phyloP scores from a whole-genome alignment of 257 asterid genomes.

The Dorcoceras hygrometricum region DNA sequence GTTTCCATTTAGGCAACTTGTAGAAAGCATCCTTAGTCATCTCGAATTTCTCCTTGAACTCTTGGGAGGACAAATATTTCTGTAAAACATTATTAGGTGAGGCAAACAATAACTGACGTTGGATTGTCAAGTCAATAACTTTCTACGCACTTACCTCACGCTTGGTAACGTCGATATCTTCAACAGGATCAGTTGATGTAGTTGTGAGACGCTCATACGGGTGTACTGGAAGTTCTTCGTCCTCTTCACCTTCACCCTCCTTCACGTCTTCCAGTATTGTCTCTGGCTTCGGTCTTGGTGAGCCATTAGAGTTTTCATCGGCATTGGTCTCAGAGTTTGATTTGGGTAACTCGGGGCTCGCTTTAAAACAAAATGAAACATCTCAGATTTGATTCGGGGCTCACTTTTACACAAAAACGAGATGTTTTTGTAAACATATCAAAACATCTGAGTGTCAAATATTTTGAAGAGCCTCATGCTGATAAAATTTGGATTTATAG shows the following conservation, averaged over 20 bases:
- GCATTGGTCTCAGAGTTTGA: constrained; percentile 41
- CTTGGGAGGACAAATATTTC: constrained; percentile 63
- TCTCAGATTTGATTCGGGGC: no score
- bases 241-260: constrained; percentile 66
- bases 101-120: constrained; percentile 5
- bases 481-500: neutral
- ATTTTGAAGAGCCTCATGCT: neutral
- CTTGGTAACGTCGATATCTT: constrained; percentile 65
- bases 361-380: constrained; percentile 30
- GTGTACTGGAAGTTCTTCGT: constrained; percentile 41
- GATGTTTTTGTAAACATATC: no score
- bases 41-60: constrained; percentile 70
- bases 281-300: constrained; percentile 57
- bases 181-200: constrained; percentile 46
- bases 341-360: constrained; percentile 48
- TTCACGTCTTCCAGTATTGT: constrained; percentile 80
- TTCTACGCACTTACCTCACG: constrained; percentile 57
- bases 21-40: constrained; percentile 56
- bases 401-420: no score
- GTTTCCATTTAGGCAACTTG: constrained; percentile 86
- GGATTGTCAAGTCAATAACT: neutral
- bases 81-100: constrained; percentile 30
- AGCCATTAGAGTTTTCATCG: constrained; percentile 41
- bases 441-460: neutral
- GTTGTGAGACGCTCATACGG: constrained; percentile 69